These are phyloP conservation scores for Strobilomyces confusus DNA, from an alignment of 768 basidiomycete species.

Conservation along the genomic window DNA sequence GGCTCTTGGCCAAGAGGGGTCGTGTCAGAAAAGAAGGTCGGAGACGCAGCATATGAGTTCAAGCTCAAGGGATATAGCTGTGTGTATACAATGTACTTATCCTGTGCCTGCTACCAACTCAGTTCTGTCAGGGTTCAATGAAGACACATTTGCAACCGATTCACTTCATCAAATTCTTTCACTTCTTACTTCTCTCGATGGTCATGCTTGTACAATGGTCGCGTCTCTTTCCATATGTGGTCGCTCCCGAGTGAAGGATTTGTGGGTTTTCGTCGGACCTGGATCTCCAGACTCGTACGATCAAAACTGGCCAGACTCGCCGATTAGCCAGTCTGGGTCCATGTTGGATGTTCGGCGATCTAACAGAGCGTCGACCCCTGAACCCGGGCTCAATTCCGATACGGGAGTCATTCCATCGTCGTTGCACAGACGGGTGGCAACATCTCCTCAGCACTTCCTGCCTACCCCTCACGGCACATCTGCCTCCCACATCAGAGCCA, in stretches of 20 bases:
- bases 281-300: conserved; percentile 30
- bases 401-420: conserved; percentile 24
- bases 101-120: conserved; percentile 16
- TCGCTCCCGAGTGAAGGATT: conserved; percentile 68
- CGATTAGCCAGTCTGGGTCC: conserved; percentile 34
- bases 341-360: conserved; percentile 35
- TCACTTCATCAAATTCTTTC: conserved; percentile 69
- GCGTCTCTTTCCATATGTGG: conserved; percentile 69
- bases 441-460: conserved; percentile 26
- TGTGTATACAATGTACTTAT: conserved; percentile 32
- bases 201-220: conserved; percentile 62
- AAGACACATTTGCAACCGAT: conserved; percentile 71
- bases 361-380: conserved; percentile 31
- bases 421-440: conserved; percentile 30
- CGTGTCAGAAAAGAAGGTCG: conserved; percentile 72
- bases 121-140: conserved; percentile 61
- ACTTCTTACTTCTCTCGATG: conserved; percentile 62
- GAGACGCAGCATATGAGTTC: conserved; percentile 70
- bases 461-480: conserved; percentile 14
- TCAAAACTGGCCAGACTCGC: conserved; percentile 33
- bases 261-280: conserved; percentile 74
- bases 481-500: conserved; percentile 27
- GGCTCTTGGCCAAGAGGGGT: conserved; percentile 79
- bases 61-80: conserved; percentile 80
- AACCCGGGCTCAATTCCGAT: conserved; percentile 24